Conservation (phyloP, 176 grass and related monocot species). For the Melocanna baccifera region DNA sequence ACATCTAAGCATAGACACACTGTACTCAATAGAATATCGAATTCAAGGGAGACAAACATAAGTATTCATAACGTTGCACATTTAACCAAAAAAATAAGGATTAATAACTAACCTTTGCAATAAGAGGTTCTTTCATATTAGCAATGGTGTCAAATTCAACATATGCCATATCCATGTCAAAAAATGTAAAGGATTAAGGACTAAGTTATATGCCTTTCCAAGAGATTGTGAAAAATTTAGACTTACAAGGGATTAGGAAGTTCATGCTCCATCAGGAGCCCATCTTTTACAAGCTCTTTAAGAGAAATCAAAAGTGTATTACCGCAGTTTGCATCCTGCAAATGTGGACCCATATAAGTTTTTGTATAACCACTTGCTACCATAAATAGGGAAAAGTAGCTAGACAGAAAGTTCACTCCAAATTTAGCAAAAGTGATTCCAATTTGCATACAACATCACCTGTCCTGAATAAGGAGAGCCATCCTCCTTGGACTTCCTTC, state of each 20-base stretch:
- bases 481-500: slow-evolving; percentile 82
- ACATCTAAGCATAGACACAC: not conserved
- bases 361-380: not conserved
- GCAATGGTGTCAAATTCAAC: slow-evolving; percentile 80
- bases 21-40: not conserved
- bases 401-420: not conserved
- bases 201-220: not conserved
- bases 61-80: not conserved
- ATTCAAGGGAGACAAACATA: slow-evolving; percentile 2
- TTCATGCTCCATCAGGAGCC: slow-evolving; percentile 72
- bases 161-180: slow-evolving; percentile 55
- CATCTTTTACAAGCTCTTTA: slow-evolving; percentile 92
- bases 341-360: slow-evolving; percentile 2
- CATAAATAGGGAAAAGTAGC: slow-evolving; percentile 1
- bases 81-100: not conserved
- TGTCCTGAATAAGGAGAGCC: slow-evolving; percentile 93
- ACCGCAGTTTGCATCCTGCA: slow-evolving; percentile 92
- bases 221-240: slow-evolving; percentile 27
- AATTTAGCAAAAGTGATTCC: not conserved
- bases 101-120: slow-evolving; percentile 62
- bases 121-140: slow-evolving; percentile 75
- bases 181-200: slow-evolving; percentile 20
- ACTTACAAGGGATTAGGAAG: slow-evolving; percentile 72
- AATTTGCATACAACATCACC: slow-evolving; percentile 37
- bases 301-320: slow-evolving; percentile 90